Percentiles rank a stretch among this genome's conserved stretches.
Evolutionary conservation across 106 monocot genomes (phyloP).

Genomic region (Chionographis japonica): DNA sequence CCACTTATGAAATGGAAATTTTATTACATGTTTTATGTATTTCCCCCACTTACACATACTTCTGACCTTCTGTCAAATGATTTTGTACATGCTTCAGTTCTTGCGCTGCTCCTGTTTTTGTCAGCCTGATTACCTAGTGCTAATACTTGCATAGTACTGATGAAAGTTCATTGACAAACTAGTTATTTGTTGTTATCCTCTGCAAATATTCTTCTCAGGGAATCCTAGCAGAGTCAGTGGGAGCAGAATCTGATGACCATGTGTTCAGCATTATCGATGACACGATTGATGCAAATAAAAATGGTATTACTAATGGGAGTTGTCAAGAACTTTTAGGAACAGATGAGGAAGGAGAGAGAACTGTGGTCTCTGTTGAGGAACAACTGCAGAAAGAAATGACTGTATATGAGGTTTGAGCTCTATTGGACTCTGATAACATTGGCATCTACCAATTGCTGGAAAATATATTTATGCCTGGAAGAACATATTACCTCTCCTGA

Average conservation of each 20-base stretch:
- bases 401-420: conserved; percentile 72
- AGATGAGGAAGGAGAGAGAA: conserved; percentile 76
- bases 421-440: not conserved
- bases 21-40: no score
- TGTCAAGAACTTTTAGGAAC: conserved; percentile 36
- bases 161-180: not conserved
- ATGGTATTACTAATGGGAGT: conserved; percentile 24
- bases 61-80: no score
- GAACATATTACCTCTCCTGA: not conserved
- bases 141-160: no score
- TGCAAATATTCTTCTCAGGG: conserved; percentile 43
- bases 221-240: conserved; percentile 58
- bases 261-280: conserved; percentile 66
- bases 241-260: conserved; percentile 38
- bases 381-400: conserved; percentile 94
- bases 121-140: no score
- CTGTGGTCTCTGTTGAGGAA: conserved; percentile 86
- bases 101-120: no score
- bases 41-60: no score
- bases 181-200: conserved; percentile 13
- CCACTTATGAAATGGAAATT: no score
- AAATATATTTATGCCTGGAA: not conserved
- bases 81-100: no score
- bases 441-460: not conserved
- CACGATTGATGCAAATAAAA: conserved; percentile 44